Percentiles rank a stretch among this genome's conserved stretches.
Conservation (phyloP, 345 rosid species). For the Cardiospermum halicacabum region DNA sequence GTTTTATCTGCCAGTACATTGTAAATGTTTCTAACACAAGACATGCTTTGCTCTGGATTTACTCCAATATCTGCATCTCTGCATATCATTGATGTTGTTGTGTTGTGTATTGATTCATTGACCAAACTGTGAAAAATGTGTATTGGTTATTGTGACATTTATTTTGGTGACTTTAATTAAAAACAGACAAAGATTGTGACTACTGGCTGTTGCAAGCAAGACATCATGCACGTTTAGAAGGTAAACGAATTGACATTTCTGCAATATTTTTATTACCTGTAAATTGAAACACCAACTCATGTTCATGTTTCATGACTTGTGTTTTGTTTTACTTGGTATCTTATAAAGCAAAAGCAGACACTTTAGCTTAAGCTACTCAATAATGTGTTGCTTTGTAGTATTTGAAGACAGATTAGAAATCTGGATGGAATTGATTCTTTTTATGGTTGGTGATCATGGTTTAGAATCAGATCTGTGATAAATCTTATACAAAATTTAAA, state of each 20-base stretch:
- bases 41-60: conserved; percentile 17
- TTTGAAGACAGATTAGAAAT: conserved; percentile 1
- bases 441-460: not conserved
- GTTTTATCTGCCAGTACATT: not conserved
- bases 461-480: not conserved
- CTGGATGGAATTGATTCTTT: not conserved
- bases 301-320: not conserved
- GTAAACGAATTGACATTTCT: conserved; percentile 7
- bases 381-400: not conserved
- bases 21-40: not conserved
- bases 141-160: not conserved
- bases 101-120: not conserved
- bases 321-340: not conserved
- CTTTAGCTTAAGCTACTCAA: too few relatives aligned
- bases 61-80: conserved; percentile 17
- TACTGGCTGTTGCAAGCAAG: not conserved
- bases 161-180: not conserved
- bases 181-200: conserved; percentile 4
- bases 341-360: not conserved
- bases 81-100: not conserved
- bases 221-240: not conserved
- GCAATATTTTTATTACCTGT: too few relatives aligned
- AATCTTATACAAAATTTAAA: not conserved
- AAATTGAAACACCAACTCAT: not conserved
- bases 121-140: not conserved